Base-by-base conservation (phyloP, 2,329 filamentous ascomycete genomes). In the Scortechinia acanthostroma region DNA sequence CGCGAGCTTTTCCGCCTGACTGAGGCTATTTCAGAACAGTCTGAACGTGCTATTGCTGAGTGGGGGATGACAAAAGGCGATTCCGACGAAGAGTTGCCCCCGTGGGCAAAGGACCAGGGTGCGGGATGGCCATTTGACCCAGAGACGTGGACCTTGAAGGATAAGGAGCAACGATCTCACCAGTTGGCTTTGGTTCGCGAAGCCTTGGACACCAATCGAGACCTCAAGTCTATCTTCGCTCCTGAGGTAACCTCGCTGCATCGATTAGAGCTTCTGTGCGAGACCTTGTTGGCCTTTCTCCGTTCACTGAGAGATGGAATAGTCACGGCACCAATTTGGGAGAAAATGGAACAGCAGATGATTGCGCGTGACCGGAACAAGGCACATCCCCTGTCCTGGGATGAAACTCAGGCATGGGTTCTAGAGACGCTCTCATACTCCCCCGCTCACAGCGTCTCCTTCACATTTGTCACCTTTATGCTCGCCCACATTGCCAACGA, bases 1-100 rank as follows among this genome's bases (percentile, higher is more conserved):
- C 82, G 87, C 49, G 91, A 96, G 61, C 72, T 97, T 5, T 94
- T 95, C 64, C 83, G 84, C 58, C 76, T 98, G 55, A 96, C 90
- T 3, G 88, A 95, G 60, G 79, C 83, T 10, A 74, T 95, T 15
- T 77, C 78, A 53, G 69, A 61, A 4, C 63, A 80, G 33, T 71
- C 70, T 2, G 78, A 80, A 51, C 70, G 77, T 17, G 71, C 68
- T 21, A 59, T 76, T 4, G 80, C 80, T 1, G 80, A 84, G 43
- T 73, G 76, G 49, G 75, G 75, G 45, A 83, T 84, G 72, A 62
- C 84, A 2, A 73, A 77, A 21, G 68, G 74, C 10, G 35, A 40
- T 13, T 40, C 35, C 17, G 35, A 40, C 6, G 25, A 30, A 10
- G n/a, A n/a, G 10, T 6, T 40, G 6, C 10, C 35, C 6, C 35